A percentile compares a stretch with the other conserved stretches of the same genome.
phyloP scores from a whole-genome alignment of 106 monocot species.

The Dioscorea zingiberensis region DNA sequence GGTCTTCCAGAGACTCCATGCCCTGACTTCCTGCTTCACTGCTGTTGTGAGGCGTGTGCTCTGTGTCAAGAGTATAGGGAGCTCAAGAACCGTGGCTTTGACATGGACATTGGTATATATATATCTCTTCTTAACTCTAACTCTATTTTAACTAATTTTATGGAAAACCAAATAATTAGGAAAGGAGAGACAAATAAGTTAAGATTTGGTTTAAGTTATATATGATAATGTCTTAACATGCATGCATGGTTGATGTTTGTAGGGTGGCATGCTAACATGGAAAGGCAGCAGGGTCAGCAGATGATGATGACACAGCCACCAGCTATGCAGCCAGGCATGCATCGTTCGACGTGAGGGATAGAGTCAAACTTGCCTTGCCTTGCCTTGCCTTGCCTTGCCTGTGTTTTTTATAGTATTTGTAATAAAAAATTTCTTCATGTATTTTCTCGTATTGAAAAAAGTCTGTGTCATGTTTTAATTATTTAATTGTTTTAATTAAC shows the following conservation, averaged over 20 bases:
- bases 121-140: neutral
- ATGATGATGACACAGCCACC: neutral
- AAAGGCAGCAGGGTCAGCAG: conserved; percentile 3
- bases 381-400: too few species aligned
- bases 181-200: too few species aligned
- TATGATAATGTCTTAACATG: too few species aligned
- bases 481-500: too few species aligned
- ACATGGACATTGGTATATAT: conserved; percentile 17
- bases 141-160: too few species aligned
- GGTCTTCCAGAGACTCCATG: neutral
- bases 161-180: too few species aligned
- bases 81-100: conserved; percentile 16
- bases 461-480: too few species aligned
- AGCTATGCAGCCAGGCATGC: neutral
- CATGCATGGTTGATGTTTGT: neutral
- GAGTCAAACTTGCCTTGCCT: too few species aligned
- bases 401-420: too few species aligned
- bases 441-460: too few species aligned
- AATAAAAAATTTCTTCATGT: too few species aligned
- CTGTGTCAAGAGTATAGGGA: conserved; percentile 12
- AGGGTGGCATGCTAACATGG: conserved; percentile 23
- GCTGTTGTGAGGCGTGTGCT: conserved; percentile 7
- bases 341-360: neutral
- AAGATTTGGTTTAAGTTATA: too few species aligned
- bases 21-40: neutral